Base-by-base conservation (phyloP, 352 stramenopile genomes). In the Globisporangium cystogenes region DNA sequence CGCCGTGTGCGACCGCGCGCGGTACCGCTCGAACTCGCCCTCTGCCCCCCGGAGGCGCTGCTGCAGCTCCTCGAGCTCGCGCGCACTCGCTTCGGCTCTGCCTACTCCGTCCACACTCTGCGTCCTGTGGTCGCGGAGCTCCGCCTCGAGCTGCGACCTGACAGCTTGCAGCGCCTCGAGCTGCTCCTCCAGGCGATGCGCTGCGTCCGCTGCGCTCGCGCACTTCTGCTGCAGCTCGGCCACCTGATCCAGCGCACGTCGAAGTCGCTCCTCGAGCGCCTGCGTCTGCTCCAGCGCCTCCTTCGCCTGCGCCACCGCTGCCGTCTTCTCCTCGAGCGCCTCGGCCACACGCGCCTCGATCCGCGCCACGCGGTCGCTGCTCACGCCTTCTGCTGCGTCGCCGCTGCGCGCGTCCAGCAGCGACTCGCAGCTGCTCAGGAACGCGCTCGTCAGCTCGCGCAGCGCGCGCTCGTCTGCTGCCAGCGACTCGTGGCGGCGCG, bases 21-120 rank as follows among this genome's bases (percentile, higher is more conserved):
- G 76, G 39, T 93, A 93, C 42, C 68, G 60, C 51, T 89, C 78
- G 49, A 87, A 93, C 23, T 89, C 76, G 14, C 27, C 55, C 47
- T 69, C 68, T 0, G 82, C 40, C 8, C 66, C 62, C 6, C 51
- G 35, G 5, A 91, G 54, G 36, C 79, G 59, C 29, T 68, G 67
- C 29, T 67, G 48, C 15, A 82, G 24, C 21, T 59, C 50, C 10
- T 57, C 37, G 0, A 62, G 54, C 43, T 77, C 54, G 46, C 80
- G 51, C 52, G 67, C 51, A 7, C 61, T 57, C 35, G 55, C 42
- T 43, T 59, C 36, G 50, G 31, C 48, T 55, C 48, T 42, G n/a
- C 26, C 45, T n/a, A 43, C 33, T 8, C 48, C 58, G 4, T 46
- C 61, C 18, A 64, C 64, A 27, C 64, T 53, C 35, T 7, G 20